Percentiles rank a stretch among this genome's conserved stretches.
phyloP scores from a whole-genome alignment of 2,329 filamentous ascomycete species.

The Fusarium gaditjirri region DNA sequence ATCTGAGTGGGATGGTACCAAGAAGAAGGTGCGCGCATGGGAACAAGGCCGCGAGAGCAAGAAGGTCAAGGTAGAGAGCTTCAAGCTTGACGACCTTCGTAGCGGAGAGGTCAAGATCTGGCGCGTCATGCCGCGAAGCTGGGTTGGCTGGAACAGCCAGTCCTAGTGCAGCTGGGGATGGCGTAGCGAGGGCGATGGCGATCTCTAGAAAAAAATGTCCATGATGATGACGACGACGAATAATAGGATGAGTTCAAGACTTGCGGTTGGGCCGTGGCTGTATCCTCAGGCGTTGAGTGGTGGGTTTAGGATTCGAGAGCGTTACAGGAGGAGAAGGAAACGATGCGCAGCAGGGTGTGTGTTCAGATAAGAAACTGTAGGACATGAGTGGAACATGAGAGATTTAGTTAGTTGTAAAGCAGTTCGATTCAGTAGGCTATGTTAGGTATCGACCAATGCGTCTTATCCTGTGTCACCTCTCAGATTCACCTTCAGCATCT shows the following conservation, averaged over 20 bases:
- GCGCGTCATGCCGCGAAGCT: conserved; percentile 91
- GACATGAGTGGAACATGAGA: conserved; percentile 20
- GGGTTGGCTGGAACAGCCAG: conserved; percentile 86
- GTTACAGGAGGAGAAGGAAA: conserved; percentile 24
- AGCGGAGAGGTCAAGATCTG: conserved; percentile 97
- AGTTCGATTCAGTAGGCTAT: conserved; percentile 47
- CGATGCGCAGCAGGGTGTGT: conserved; percentile 14
- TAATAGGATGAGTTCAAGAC: conserved; percentile 24
- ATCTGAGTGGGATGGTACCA: conserved; percentile 96
- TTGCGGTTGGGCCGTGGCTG: conserved; percentile 16
- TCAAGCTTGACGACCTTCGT: conserved; percentile 89
- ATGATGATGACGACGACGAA: conserved; percentile 31
- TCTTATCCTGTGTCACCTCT: conserved; percentile 25
- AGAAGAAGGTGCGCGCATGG: conserved; percentile 96
- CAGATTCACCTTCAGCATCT: not conserved
- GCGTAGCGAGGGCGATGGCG: conserved; percentile 13
- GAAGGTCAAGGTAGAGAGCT: conserved; percentile 94
- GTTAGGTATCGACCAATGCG: conserved; percentile 42
- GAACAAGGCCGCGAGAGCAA: conserved; percentile 94
- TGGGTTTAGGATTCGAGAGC: conserved; percentile 20
- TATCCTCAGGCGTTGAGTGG: conserved; percentile 26
- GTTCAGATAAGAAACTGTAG: conserved; percentile 3
- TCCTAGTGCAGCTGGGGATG: conserved; percentile 57
- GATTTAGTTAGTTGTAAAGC: conserved; percentile 45
- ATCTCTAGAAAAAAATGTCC: conserved; percentile 17